A percentile compares a stretch with the other conserved stretches of the same genome.
Conservation (phyloP, 2,329 filamentous ascomycete species). For the Cercospora zeina region DNA sequence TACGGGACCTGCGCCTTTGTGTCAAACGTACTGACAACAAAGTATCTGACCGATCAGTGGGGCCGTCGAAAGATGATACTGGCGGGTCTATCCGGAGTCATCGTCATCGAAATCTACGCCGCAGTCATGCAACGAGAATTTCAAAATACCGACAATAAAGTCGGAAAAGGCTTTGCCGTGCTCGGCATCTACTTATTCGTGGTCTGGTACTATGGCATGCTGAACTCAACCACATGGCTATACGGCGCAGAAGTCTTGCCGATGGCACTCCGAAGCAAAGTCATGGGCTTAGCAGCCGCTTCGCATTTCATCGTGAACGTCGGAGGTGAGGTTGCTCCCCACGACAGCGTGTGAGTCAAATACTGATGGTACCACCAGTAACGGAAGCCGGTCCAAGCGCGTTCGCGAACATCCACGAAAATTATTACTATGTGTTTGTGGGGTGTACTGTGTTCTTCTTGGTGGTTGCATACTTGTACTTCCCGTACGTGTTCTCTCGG, state of each 20-base stretch:
- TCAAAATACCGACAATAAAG: constrained; percentile 55
- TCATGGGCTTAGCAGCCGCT: constrained; percentile 57
- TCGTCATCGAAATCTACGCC: constrained; percentile 60
- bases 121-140: constrained; percentile 61
- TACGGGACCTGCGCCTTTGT: constrained; percentile 57
- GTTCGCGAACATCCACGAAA: constrained; percentile 59
- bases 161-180: constrained; percentile 62
- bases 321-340: constrained; percentile 15
- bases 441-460: constrained; percentile 56
- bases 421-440: constrained; percentile 63
- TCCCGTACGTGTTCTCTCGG: constrained; percentile 44
- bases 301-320: constrained; percentile 50
- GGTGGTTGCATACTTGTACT: constrained; percentile 55
- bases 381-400: constrained; percentile 52
- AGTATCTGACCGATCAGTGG: constrained; percentile 59
- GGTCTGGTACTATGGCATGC: constrained; percentile 47
- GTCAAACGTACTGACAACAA: constrained; percentile 54
- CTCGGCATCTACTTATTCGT: constrained; percentile 62
- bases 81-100: constrained; percentile 53
- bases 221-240: constrained; percentile 35
- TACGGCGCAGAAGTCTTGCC: constrained; percentile 59
- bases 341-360: too few species aligned
- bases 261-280: constrained; percentile 55
- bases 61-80: constrained; percentile 62
- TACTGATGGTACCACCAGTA: constrained; percentile 19